Evolutionary conservation across 2,329 filamentous ascomycete genomes (phyloP).

Genomic region (Botrytis porri): DNA sequence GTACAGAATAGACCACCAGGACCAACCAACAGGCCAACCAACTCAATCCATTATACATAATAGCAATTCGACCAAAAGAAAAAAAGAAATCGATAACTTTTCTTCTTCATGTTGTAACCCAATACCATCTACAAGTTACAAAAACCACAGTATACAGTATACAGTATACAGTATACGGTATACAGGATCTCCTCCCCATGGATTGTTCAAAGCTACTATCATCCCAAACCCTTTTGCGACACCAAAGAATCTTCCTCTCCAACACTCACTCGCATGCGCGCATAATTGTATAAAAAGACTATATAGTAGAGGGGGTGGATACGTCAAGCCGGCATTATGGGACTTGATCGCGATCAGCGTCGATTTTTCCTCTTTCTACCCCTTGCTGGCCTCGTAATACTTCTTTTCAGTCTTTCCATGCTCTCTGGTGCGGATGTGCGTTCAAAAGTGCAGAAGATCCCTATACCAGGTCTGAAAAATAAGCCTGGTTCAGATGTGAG

Average conservation of each 20-base stretch:
- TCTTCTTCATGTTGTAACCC: background rate
- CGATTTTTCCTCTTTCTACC: slow-evolving; percentile 31
- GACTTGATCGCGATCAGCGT: slow-evolving; percentile 30
- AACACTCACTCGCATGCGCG: background rate
- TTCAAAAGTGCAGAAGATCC: slow-evolving; percentile 31
- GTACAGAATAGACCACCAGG: background rate
- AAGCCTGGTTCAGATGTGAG: slow-evolving; percentile 25
- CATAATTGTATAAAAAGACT: background rate
- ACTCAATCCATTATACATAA: background rate
- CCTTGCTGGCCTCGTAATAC: slow-evolving; percentile 27
- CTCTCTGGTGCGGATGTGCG: slow-evolving; percentile 32
- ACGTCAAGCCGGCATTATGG: slow-evolving; percentile 23
- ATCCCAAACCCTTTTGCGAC: background rate
- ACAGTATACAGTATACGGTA: background rate
- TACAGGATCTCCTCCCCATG: background rate
- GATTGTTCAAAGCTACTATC: background rate
- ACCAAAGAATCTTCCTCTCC: background rate
- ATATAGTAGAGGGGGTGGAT: background rate
- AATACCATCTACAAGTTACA: background rate
- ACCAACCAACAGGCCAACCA: background rate
- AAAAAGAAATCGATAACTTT: background rate
- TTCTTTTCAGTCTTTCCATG: slow-evolving; percentile 33
- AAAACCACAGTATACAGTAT: background rate
- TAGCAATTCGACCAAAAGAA: background rate
- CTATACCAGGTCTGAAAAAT: slow-evolving; percentile 25